Evolutionary conservation across 164 flowering plant species (phyloP).

Genomic region (Kingdonia uniflora): DNA sequence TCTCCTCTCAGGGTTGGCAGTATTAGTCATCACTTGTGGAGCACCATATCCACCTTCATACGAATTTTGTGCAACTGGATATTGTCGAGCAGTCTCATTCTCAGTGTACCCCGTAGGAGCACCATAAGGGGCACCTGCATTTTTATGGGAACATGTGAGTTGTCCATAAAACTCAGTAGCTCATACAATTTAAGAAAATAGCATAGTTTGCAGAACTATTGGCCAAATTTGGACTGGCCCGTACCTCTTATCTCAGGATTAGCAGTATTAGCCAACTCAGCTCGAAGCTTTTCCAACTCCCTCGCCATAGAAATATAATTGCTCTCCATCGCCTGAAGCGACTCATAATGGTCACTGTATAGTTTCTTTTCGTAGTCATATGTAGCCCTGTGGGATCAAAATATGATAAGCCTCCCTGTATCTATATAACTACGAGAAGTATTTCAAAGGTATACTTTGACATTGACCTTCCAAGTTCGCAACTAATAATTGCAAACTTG

Average conservation of each 20-base stretch:
- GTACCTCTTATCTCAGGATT: slow-evolving; percentile 58
- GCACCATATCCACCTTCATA: slow-evolving; percentile 53
- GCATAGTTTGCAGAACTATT: neutral
- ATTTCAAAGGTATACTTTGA: no score
- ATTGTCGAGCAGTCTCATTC: slow-evolving; percentile 33
- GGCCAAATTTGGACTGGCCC: neutral
- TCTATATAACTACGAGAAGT: no score
- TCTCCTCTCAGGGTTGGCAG: slow-evolving; percentile 2
- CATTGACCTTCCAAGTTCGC: no score
- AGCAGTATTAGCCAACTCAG: slow-evolving; percentile 53
- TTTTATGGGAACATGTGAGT: slow-evolving; percentile 2
- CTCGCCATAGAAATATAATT: slow-evolving; percentile 72
- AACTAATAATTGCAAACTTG: no score
- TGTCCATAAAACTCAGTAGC: neutral
- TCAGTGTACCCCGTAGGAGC: slow-evolving; percentile 42
- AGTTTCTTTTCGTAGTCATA: slow-evolving; percentile 84
- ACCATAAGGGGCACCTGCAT: slow-evolving; percentile 50
- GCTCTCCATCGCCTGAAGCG: slow-evolving; percentile 92
- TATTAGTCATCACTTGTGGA: slow-evolving; percentile 41
- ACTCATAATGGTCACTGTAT: slow-evolving; percentile 74
- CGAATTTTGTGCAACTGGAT: slow-evolving; percentile 37
- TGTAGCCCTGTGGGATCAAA: slow-evolving; percentile 48
- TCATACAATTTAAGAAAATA: no score
- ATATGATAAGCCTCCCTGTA: neutral
- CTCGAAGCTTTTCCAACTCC: slow-evolving; percentile 91